These are phyloP conservation scores for Scheffersomyces lignosus DNA, from an alignment of 805 yeast species.

Conservation along the genomic window DNA sequence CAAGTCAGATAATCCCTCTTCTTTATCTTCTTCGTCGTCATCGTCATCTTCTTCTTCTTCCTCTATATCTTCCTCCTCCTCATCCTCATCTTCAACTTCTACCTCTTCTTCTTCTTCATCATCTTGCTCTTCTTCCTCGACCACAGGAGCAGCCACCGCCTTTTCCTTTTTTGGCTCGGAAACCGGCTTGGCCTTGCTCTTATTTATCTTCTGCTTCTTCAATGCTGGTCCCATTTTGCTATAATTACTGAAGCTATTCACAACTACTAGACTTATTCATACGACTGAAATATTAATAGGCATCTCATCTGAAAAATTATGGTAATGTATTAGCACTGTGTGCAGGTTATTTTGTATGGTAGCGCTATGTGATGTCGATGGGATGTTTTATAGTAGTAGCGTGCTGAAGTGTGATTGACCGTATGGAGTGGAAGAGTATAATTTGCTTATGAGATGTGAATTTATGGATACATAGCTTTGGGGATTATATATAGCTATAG, in stretches of 20 bases:
- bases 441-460: too few species aligned
- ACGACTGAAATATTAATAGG: too few species aligned
- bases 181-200: background rate
- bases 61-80: constrained; percentile 8
- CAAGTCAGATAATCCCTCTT: constrained; percentile 3
- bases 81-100: constrained; percentile 15
- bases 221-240: constrained; percentile 17
- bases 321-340: background rate
- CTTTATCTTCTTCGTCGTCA: constrained; percentile 5
- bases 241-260: too few species aligned
- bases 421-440: too few species aligned
- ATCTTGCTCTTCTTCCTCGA: constrained; percentile 14
- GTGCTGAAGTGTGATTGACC: too few species aligned
- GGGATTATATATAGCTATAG: too few species aligned
- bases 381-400: too few species aligned
- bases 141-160: too few species aligned
- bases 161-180: too few species aligned
- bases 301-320: background rate
- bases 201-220: constrained; percentile 19
- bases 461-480: too few species aligned
- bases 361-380: too few species aligned
- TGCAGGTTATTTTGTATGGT: background rate
- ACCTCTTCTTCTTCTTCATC: constrained; percentile 14
- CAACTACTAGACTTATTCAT: too few species aligned
- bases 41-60: constrained; percentile 5